Percentiles rank a stretch among this genome's conserved stretches.
Evolutionary conservation across 1,284 basidiomycete species (phyloP).

Genomic region (Bjerkandera adusta): DNA sequence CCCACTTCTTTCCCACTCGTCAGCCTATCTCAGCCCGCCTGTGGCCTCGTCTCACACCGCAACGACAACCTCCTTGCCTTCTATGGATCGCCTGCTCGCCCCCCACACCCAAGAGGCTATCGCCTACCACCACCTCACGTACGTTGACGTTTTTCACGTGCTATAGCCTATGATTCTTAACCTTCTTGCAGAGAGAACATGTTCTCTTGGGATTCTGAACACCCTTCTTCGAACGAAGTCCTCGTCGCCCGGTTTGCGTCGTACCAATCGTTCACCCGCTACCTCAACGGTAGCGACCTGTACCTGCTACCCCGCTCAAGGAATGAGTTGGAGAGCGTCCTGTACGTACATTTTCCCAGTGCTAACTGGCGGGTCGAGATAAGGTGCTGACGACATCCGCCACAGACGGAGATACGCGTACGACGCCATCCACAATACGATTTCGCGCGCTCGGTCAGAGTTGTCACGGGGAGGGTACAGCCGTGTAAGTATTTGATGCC

Average conservation of each 20-base stretch:
- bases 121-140: constrained; percentile 70
- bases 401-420: constrained; percentile 67
- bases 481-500: constrained; percentile 46
- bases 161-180: constrained; percentile 8
- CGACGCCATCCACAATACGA: constrained; percentile 77
- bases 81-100: constrained; percentile 70
- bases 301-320: constrained; percentile 65
- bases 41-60: neutral
- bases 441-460: constrained; percentile 61
- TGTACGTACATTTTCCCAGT: constrained; percentile 45
- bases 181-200: constrained; percentile 55
- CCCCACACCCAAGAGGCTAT: constrained; percentile 71
- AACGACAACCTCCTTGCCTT: constrained; percentile 4
- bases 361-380: constrained; percentile 6
- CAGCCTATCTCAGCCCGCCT: neutral
- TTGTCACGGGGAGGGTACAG: constrained; percentile 71
- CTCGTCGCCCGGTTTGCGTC: constrained; percentile 63
- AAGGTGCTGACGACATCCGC: constrained; percentile 4
- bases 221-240: constrained; percentile 67
- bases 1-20: constrained; percentile 4
- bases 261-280: constrained; percentile 41
- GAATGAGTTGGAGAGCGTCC: constrained; percentile 63
- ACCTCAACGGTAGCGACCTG: constrained; percentile 49
- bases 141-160: constrained; percentile 27
- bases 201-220: constrained; percentile 64